Evolutionary conservation across 139 green algal genomes (phyloP).

Genomic region (Monoraphidium neglectum): DNA sequence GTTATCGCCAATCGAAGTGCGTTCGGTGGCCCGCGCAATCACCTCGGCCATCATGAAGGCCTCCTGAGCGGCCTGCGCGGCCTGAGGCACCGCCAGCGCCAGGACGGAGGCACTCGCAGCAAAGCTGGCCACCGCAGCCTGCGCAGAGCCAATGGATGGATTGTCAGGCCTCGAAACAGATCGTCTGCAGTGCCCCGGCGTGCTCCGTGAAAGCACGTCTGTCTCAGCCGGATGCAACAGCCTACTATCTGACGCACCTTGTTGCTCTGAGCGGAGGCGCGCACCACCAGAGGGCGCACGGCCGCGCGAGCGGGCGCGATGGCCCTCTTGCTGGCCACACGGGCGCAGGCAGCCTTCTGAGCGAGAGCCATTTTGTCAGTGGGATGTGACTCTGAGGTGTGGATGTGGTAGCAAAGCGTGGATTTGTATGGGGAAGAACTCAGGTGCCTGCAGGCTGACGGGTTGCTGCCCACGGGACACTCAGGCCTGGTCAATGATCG

Average conservation of each 20-base stretch:
- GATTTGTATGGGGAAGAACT: too few species aligned
- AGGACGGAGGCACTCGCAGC: constrained; percentile 56
- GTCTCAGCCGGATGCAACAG: background rate
- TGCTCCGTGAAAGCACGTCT: background rate
- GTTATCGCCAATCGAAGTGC: too few species aligned
- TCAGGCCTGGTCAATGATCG: too few species aligned
- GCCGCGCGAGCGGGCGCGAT: background rate
- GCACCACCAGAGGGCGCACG: background rate
- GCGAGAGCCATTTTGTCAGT: too few species aligned
- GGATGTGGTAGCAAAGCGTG: too few species aligned
- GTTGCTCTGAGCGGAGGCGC: background rate
- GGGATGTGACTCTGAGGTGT: too few species aligned
- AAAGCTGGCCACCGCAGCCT: constrained; percentile 40
- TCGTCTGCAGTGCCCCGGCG: background rate
- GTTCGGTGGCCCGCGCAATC: background rate
- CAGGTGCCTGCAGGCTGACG: too few species aligned
- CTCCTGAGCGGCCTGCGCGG: constrained; percentile 83
- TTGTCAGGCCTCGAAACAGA: background rate
- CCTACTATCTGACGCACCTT: background rate
- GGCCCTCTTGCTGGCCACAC: too few species aligned
- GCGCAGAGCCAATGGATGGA: background rate
- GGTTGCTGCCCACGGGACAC: too few species aligned
- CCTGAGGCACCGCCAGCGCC: constrained; percentile 64
- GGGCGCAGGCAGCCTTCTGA: too few species aligned
- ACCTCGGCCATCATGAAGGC: constrained; percentile 80